A percentile compares a stretch with the other conserved stretches of the same genome.
These are phyloP conservation scores for Cercospora zeae-maydis DNA, from an alignment of 2,329 filamentous ascomycete genomes.

Conservation along the genomic window DNA sequence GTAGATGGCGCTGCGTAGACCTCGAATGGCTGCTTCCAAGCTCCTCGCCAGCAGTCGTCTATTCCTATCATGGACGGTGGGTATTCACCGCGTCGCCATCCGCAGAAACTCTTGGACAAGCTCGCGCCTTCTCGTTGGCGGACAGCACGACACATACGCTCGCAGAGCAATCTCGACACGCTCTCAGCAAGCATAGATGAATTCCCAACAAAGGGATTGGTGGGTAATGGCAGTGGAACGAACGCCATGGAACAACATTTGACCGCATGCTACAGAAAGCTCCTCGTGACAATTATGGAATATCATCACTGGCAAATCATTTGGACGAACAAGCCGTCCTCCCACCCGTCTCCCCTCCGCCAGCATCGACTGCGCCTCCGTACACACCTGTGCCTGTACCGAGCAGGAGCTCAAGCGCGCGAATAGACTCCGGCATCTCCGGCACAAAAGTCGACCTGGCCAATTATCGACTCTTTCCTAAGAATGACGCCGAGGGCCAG, in stretches of 20 bases:
- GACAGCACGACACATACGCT: constrained; percentile 7
- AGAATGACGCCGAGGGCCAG: not conserved
- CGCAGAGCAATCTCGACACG: constrained; percentile 2
- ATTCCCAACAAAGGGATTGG: not conserved
- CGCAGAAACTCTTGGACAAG: constrained; percentile 13
- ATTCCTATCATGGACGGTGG: not conserved
- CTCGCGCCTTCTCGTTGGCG: constrained; percentile 10
- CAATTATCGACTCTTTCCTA: constrained; percentile 1
- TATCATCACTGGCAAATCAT: not conserved
- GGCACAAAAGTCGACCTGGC: not conserved
- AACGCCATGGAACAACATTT: not conserved
- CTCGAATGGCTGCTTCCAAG: not conserved
- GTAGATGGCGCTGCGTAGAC: not conserved
- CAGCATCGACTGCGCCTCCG: constrained; percentile 7
- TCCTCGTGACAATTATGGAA: not conserved
- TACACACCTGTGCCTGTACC: constrained; percentile 22
- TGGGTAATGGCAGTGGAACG: not conserved
- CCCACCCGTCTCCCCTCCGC: not conserved
- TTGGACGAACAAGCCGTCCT: not conserved
- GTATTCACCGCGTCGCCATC: not conserved
- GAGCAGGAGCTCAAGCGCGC: constrained; percentile 14
- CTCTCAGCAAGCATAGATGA: not conserved
- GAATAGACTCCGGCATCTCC: not conserved
- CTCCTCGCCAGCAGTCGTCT: not conserved
- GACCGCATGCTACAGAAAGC: not conserved